Conservation (phyloP, 2,329 filamentous ascomycete genomes). For the Aspergillus pseudonomiae region DNA sequence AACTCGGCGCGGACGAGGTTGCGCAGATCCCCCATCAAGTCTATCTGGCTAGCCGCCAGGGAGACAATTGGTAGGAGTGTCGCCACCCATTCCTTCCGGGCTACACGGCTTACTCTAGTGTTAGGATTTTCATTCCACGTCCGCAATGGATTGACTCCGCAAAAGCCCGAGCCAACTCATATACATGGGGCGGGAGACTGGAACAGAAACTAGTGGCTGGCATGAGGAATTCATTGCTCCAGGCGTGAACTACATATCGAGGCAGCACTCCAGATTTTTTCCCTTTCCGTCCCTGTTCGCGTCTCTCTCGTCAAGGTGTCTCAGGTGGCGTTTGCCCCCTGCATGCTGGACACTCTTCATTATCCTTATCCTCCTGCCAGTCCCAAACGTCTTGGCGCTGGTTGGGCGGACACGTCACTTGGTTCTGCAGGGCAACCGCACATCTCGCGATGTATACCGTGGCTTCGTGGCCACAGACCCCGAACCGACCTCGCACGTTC, state of each 20-base stretch:
- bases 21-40: constrained; percentile 21
- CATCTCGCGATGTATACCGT: constrained; percentile 24
- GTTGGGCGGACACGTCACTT: constrained; percentile 19
- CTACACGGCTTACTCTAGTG: background rate
- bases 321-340: constrained; percentile 22
- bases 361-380: constrained; percentile 24
- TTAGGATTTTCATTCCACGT: constrained; percentile 21
- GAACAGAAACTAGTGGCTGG: constrained; percentile 24
- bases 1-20: constrained; percentile 15
- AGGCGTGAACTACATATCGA: background rate
- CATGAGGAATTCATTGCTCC: constrained; percentile 12
- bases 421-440: constrained; percentile 18
- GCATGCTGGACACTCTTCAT: constrained; percentile 20
- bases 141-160: constrained; percentile 19
- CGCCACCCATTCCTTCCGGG: background rate
- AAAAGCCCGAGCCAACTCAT: constrained; percentile 19
- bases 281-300: background rate
- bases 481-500: constrained; percentile 23
- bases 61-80: constrained; percentile 19
- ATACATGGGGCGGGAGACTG: constrained; percentile 22
- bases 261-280: background rate
- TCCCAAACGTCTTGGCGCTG: constrained; percentile 23
- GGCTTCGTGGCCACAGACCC: constrained; percentile 21
- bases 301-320: constrained; percentile 17
- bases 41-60: constrained; percentile 24